phyloP scores from a whole-genome alignment of 2,329 filamentous ascomycete species.

The Trichoderma oligosporum region DNA sequence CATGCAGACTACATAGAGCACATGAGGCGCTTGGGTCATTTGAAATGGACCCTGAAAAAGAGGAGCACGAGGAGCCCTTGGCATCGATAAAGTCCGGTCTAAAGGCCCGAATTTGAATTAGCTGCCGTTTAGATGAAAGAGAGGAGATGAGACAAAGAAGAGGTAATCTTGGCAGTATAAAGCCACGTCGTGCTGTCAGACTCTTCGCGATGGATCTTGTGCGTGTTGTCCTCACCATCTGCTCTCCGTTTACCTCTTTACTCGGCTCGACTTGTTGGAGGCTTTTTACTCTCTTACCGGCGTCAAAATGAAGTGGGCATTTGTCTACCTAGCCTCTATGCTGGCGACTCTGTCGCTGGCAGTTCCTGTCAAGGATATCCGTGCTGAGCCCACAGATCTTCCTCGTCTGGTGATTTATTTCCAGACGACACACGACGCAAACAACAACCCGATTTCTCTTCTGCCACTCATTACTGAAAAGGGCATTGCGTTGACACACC shows the following conservation, averaged over 20 bases:
- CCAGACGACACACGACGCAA: conserved; percentile 43
- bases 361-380: conserved; percentile 1
- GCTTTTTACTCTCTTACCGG: no score
- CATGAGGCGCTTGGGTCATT: neutral
- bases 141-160: neutral
- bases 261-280: neutral
- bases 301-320: conserved; percentile 18
- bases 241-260: neutral
- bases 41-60: neutral
- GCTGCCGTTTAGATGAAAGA: neutral
- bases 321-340: conserved; percentile 10
- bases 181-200: neutral
- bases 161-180: neutral
- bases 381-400: conserved; percentile 22
- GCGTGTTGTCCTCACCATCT: neutral
- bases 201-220: neutral
- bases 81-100: neutral
- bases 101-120: conserved; percentile 7
- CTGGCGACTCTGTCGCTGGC: conserved; percentile 19
- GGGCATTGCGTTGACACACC: conserved; percentile 60
- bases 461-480: conserved; percentile 43
- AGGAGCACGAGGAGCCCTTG: neutral
- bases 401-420: conserved; percentile 49
- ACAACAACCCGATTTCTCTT: conserved; percentile 45
- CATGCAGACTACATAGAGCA: neutral